A percentile compares a stretch with the other conserved stretches of the same genome.
These are phyloP conservation scores for Fusarium cicatricum DNA, from an alignment of 2,329 filamentous ascomycete genomes.

Conservation along the genomic window DNA sequence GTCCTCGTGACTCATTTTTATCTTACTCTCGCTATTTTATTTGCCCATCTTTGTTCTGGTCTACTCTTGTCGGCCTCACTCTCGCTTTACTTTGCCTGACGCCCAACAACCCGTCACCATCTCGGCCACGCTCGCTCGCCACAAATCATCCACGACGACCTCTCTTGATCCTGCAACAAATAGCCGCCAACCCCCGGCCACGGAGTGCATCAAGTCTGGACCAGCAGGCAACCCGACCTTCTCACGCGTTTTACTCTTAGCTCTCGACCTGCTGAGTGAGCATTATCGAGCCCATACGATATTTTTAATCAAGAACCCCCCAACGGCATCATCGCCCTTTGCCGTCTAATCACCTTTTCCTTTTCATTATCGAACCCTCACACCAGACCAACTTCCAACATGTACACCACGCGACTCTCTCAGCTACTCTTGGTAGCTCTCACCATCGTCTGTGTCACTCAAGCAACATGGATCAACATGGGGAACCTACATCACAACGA, in stretches of 20 bases:
- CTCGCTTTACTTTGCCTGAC: conserved; percentile 11
- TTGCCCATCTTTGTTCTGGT: conserved; percentile 10
- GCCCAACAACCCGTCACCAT: conserved; percentile 11
- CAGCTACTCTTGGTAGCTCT: conserved; percentile 60
- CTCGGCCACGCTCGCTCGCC: conserved; percentile 11
- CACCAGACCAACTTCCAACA: conserved; percentile 38
- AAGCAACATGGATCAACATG: conserved; percentile 50
- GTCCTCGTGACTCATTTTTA: conserved; percentile 22
- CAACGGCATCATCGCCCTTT: not conserved
- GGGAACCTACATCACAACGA: conserved; percentile 34
- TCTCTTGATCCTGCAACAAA: conserved; percentile 7
- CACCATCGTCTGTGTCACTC: conserved; percentile 55
- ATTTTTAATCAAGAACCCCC: not conserved
- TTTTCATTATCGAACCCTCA: conserved; percentile 1
- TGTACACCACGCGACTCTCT: conserved; percentile 58
- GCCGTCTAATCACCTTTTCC: not conserved
- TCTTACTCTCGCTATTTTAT: conserved; percentile 19
- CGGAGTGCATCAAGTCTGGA: conserved; percentile 10
- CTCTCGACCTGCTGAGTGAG: conserved; percentile 6
- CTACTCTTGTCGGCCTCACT: too few species aligned
- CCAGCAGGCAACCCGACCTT: conserved; percentile 3
- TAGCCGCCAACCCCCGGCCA: not conserved
- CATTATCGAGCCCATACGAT: conserved; percentile 7
- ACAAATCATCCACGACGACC: conserved; percentile 4
- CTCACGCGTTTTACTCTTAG: conserved; percentile 9